Evolutionary conservation across 2,329 filamentous ascomycete species (phyloP).

Genomic region (Calonectria pauciramosa): DNA sequence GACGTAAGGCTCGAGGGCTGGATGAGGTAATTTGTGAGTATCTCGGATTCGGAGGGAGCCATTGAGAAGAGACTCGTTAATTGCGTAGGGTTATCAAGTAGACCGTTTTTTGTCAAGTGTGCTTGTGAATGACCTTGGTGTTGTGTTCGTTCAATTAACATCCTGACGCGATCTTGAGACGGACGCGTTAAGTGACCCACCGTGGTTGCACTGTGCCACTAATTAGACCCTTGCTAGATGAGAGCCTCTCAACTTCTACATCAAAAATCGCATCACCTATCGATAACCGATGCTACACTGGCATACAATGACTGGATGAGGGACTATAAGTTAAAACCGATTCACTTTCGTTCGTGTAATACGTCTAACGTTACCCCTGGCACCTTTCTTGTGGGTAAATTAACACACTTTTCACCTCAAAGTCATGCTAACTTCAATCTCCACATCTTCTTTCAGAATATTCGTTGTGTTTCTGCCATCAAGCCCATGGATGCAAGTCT

Average conservation of each 20-base stretch:
- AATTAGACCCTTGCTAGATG: neutral
- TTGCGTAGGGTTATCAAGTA: too few species aligned
- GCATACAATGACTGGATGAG: neutral
- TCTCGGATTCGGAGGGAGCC: constrained; percentile 80
- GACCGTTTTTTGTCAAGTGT: neutral
- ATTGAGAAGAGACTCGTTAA: constrained; percentile 56
- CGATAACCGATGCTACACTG: neutral
- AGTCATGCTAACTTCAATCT: constrained; percentile 58
- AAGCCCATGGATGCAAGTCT: constrained; percentile 31
- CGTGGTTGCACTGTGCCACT: constrained; percentile 7
- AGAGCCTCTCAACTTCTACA: neutral
- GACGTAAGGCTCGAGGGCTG: constrained; percentile 80
- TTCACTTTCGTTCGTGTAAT: constrained; percentile 18
- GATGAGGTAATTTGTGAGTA: constrained; percentile 84
- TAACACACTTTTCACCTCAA: neutral
- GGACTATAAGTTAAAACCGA: constrained; percentile 43
- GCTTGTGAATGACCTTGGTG: neutral
- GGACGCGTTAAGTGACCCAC: constrained; percentile 43
- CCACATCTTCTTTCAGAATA: constrained; percentile 65
- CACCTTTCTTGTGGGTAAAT: too few species aligned
- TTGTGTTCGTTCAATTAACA: constrained; percentile 13
- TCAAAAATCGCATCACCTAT: neutral
- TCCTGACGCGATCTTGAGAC: constrained; percentile 29
- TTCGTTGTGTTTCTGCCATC: constrained; percentile 69
- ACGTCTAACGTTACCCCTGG: neutral